phyloP scores from a whole-genome alignment of 495 filamentous ascomycete species.

The Hapsidospora chrysogenum region DNA sequence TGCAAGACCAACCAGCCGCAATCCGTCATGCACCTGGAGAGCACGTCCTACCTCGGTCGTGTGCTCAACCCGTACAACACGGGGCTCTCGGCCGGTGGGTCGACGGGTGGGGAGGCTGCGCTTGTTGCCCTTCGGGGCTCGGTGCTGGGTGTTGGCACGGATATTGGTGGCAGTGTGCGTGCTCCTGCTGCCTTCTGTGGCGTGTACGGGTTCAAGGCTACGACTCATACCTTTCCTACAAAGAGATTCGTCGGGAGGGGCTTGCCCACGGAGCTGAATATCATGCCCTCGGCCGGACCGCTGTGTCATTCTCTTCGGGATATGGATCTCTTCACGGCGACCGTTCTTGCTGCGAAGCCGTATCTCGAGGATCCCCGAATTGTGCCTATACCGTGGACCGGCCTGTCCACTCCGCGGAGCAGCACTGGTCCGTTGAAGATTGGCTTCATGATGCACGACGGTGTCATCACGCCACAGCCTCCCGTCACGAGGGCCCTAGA shows the following conservation, averaged over 20 bases:
- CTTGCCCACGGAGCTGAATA: slow-evolving; percentile 12
- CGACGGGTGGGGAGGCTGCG: slow-evolving; percentile 43
- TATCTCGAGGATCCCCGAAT: slow-evolving; percentile 10
- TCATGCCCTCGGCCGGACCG: slow-evolving; percentile 13
- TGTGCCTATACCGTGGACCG: slow-evolving; percentile 28
- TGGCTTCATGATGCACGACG: slow-evolving; percentile 55
- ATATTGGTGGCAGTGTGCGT: slow-evolving; percentile 54
- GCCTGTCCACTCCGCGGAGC: slow-evolving; percentile 10
- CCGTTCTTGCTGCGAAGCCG: slow-evolving; percentile 9
- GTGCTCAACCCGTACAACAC: slow-evolving; percentile 37
- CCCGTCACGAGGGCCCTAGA: slow-evolving; percentile 45
- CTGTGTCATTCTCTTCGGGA: slow-evolving; percentile 10
- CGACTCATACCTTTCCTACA: slow-evolving; percentile 30
- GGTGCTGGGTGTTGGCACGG: slow-evolving; percentile 38
- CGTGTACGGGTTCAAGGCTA: slow-evolving; percentile 43
- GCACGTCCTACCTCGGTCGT: slow-evolving; percentile 2
- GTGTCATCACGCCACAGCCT: slow-evolving; percentile 53
- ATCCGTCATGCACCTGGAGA: slow-evolving; percentile 25
- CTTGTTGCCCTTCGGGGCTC: slow-evolving; percentile 26
- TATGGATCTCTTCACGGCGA: slow-evolving; percentile 19
- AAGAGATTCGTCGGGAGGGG: slow-evolving; percentile 30
- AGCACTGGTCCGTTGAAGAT: slow-evolving; percentile 44
- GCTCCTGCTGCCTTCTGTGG: slow-evolving; percentile 42
- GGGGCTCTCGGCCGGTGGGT: slow-evolving; percentile 41
- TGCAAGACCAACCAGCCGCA: slow-evolving; percentile 41